A percentile compares a stretch with the other conserved stretches of the same genome.
These are phyloP conservation scores for Spiraea crenata DNA, from an alignment of 331 rosid genomes.

Conservation along the genomic window DNA sequence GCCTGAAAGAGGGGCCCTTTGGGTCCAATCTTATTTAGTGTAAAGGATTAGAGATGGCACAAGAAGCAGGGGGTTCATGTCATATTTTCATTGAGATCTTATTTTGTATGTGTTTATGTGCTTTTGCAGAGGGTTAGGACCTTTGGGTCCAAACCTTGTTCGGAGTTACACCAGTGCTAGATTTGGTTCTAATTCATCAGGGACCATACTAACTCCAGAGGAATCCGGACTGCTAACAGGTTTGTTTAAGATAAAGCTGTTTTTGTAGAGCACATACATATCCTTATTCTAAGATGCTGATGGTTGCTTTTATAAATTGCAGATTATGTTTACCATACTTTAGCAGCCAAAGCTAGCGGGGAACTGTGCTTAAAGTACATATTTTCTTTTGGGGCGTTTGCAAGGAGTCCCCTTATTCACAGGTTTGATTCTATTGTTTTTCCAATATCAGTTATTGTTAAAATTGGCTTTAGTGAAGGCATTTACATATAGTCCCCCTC, in stretches of 20 bases:
- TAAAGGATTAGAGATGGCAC: background rate
- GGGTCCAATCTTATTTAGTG: background rate
- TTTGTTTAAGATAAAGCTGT: constrained; percentile 31
- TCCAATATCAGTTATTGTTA: background rate
- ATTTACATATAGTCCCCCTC: background rate
- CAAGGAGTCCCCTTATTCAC: constrained; percentile 79
- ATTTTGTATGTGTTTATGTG: background rate
- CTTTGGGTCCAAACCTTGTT: constrained; percentile 90
- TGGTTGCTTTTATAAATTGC: constrained; percentile 30
- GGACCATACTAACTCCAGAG: constrained; percentile 52
- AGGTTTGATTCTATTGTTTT: constrained; percentile 48
- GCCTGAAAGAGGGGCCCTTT: background rate
- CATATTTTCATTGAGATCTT: background rate
- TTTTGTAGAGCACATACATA: constrained; percentile 14
- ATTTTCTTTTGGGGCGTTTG: constrained; percentile 83
- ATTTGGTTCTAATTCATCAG: constrained; percentile 62
- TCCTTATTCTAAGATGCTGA: constrained; percentile 20
- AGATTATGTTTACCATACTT: constrained; percentile 91
- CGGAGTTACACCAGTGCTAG: constrained; percentile 70
- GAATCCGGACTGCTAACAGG: constrained; percentile 83
- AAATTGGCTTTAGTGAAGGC: constrained; percentile 6
- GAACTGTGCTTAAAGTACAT: constrained; percentile 89
- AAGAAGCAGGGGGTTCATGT: background rate
- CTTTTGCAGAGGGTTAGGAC: constrained; percentile 82
- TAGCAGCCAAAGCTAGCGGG: constrained; percentile 94